Evolutionary conservation across 2,329 filamentous ascomycete species (phyloP), one percentile per base, ranked within the genome.

Genomic region (Thelonectria discophora): DNA sequence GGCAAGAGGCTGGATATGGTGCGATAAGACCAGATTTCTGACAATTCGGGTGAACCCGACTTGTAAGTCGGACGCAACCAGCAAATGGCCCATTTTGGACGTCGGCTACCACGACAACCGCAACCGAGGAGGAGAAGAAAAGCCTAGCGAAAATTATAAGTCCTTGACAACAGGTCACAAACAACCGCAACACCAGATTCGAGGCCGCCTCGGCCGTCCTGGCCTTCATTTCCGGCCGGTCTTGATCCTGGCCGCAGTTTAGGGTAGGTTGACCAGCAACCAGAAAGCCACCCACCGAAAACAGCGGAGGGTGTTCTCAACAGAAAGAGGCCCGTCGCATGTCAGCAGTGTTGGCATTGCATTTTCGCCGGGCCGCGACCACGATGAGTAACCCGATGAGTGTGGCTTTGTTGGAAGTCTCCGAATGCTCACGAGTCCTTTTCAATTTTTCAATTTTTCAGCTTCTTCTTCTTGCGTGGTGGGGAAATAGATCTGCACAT

Each of bases 241-340:
- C n/a, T 27, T 17, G 20, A 34, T 9, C 5, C 11, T 2, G 47
- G 47, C 30, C 27, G 21, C 45, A 20, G 45, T 57, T 18, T 50
- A 57, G 55, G 55, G 55, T 57, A 57, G 55, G 45, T 20, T 49
- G 30, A 18, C 47, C 21, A 49, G 46, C 45, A 37, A 34, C 27
- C 17, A 47, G 45, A 27, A 32, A 57, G 54, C 45, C 34, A 49
- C 43, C 52, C 42, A 34, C 27, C 53, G 17, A n/a, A 48, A 20
- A 37, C 34, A 20, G 32, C 50, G 34, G 46, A 42, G 45, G 21
- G 43, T 30, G 53, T 39, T 55, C 53, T 47, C 32, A 32, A 47
- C 45, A 55, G 45, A 32, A 46, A 55, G 45, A 32, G 34, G 47
- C 42, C 42, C 13, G 20, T 18, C 40, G 39, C 15, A 13, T 37